phyloP scores from a whole-genome alignment of 352 stramenopile genomes.

The Pythium phragmiticola region DNA sequence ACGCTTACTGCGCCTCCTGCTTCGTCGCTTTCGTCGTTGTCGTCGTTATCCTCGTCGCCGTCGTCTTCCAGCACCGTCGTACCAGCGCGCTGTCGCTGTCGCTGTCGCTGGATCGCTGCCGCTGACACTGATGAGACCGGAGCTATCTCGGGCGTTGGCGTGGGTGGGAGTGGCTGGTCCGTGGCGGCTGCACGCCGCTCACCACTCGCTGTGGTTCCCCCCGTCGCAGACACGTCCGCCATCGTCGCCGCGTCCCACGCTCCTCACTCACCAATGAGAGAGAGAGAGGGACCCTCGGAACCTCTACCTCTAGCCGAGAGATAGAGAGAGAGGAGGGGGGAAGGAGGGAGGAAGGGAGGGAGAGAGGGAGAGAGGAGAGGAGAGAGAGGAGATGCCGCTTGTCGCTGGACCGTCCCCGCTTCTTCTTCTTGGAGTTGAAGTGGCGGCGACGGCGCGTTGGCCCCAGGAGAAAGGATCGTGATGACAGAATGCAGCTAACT shows the following conservation, averaged over 20 bases:
- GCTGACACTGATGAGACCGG: not conserved
- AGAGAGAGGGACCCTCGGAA: no score
- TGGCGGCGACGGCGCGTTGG: conserved; percentile 7
- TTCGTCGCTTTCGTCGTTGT: conserved; percentile 20
- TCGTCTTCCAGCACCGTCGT: conserved; percentile 22
- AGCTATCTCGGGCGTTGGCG: not conserved
- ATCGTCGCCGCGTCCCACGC: conserved; percentile 18
- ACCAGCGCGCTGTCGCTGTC: conserved; percentile 10
- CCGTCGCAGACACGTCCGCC: conserved; percentile 17
- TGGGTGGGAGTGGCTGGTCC: no score
- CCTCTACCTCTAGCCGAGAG: not conserved
- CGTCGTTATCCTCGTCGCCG: conserved; percentile 22
- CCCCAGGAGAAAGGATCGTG: conserved; percentile 11
- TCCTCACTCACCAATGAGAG: not conserved
- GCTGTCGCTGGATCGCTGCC: not conserved
- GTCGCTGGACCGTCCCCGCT: not conserved
- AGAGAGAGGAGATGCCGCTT: not conserved
- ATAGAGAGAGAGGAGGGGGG: not conserved
- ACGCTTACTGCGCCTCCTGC: not conserved
- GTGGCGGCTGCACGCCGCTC: conserved; percentile 20
- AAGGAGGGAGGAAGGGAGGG: no score
- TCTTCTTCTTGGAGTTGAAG: conserved; percentile 21
- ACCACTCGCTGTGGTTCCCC: conserved; percentile 18
- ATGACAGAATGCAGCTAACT: conserved; percentile 16
- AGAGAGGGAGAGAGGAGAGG: not conserved